Base-by-base conservation (phyloP, 1,284 basidiomycete species). In the Rhodotorula sp. region DNA sequence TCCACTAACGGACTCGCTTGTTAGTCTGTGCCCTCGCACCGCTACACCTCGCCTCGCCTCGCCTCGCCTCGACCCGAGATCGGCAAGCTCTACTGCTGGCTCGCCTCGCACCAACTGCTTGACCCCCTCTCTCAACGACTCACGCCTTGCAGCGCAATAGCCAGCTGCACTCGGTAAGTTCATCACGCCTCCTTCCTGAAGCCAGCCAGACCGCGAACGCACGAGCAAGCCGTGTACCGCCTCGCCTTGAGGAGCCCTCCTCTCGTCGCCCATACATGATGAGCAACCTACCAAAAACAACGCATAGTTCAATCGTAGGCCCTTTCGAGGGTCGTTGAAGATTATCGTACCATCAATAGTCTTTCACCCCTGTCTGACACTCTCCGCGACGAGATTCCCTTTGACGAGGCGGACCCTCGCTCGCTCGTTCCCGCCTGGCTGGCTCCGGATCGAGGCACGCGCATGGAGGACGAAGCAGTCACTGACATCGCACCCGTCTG, bases 351-450 rank as follows among this genome's bases (percentile, higher is more conserved):
- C 53, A 26, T 45, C 42, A 44, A 59, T 44, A 42, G 57, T 59
- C 57, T 59, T 59, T 59, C 57, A 59, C 57, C 57, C 57, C 57
- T 59, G 44, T 59, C 57, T 59, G 57, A 59, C 24, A n/a, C 57
- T 7, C n/a, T 22, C 20, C 29, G 24, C 22, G 10, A 42, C 10
- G 37, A 42, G 37, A 42, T 12, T 37, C 7, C 33, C 33, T 33
- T 33, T 33, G 5, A 7, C 33, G 37, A 42, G 37, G 37, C 10
- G 10, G 1, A 14, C 1, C 10, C 37, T 42, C 37, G 37, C 10
- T 42, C 37, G 37, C 37, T 42, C 37, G 37, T 42, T 42, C 37
- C 37, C 37, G 10, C 1, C 37, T 42, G 37, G 48, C 22, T 49
- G 48, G n/a, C 48, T 49, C n/a, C n/a, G 48, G 22, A 10, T 49